Evolutionary conservation across 106 monocot species (phyloP), one percentile per base, ranked within the genome.

Genomic region (Allium cepa): DNA sequence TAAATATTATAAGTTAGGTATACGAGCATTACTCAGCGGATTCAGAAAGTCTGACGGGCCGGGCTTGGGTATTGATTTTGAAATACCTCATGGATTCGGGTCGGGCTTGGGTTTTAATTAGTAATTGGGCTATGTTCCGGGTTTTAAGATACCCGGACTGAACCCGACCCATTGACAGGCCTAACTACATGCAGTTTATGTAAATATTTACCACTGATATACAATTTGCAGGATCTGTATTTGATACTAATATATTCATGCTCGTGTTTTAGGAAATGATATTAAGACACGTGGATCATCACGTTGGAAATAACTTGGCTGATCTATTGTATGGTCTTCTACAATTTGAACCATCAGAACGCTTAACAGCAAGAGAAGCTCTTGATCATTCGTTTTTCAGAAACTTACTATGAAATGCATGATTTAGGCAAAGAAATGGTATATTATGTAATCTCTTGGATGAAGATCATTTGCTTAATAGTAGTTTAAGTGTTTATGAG

Each of bases 321-420:
- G 85, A 96, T 76, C 67, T 96, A 55, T 53, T 96, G 66, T 66
- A 71, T 17, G 84, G 86, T 1, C 80, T 96, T 49, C 74, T 96
- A 63, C 79, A 60, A 53, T 88, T 72, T 62, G 91, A 96, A 48
- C 96, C 96, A 60, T 77, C 85, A 11, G 77, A 86, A 76, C 88
- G 96, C 11, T 76, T 88, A 14, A 88, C 85, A 0, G 96, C 96
- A 47, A 69, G 71, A 56, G 91, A 96, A 72, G 96, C 96, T 49
- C 81, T 96, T 2, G 47, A 78, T 50, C 96, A 92, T 75, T 81
- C 96, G 3, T 96, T 96, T 64, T 92, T 96, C 49, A 67, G 70
- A 56, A 65, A 77, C 28, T 48, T 72, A 36, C 57, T 65, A 22
- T 84, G 77, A 84, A 15, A 48, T 47, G n/a, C 61, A 36, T 5